phyloP scores from a whole-genome alignment of 1,284 basidiomycete genomes.

The Fomitopsis pinicola region DNA sequence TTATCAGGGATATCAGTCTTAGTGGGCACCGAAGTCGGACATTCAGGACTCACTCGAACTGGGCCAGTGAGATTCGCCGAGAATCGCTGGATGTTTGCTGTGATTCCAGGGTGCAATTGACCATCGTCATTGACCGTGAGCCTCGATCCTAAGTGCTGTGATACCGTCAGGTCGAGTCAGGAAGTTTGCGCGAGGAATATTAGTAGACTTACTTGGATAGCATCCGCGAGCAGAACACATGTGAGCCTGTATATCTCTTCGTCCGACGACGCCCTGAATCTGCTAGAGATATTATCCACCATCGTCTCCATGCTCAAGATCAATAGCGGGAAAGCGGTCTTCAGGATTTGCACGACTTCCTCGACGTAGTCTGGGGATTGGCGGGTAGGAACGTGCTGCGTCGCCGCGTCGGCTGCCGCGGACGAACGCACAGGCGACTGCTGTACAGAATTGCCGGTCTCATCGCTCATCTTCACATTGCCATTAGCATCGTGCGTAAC shows the following conservation, averaged over 20 bases:
- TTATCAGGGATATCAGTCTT: slow-evolving; percentile 24
- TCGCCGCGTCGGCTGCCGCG: slow-evolving; percentile 5
- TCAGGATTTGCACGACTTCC: slow-evolving; percentile 91
- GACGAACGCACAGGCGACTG: not conserved
- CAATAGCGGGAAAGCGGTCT: slow-evolving; percentile 94
- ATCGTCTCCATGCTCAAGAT: slow-evolving; percentile 96
- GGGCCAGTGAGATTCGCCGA: slow-evolving; percentile 64
- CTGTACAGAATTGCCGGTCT: not conserved
- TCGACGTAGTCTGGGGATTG: slow-evolving; percentile 92
- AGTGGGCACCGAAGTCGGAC: not conserved
- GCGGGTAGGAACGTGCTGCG: slow-evolving; percentile 41
- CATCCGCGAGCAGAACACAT: slow-evolving; percentile 78
- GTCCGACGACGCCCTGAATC: slow-evolving; percentile 90
- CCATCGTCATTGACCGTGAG: slow-evolving; percentile 78
- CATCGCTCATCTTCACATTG: not conserved
- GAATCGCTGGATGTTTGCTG: slow-evolving; percentile 70
- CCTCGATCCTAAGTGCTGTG: slow-evolving; percentile 67
- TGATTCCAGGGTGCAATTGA: slow-evolving; percentile 54
- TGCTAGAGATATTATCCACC: slow-evolving; percentile 90
- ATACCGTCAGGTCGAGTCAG: not conserved
- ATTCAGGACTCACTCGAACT: slow-evolving; percentile 49
- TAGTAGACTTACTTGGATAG: slow-evolving; percentile 48
- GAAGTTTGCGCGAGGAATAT: not conserved
- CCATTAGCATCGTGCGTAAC: not conserved
- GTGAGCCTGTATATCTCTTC: slow-evolving; percentile 96